phyloP scores from a whole-genome alignment of 2,329 filamentous ascomycete species.

The Sclerotinia spermophila region DNA sequence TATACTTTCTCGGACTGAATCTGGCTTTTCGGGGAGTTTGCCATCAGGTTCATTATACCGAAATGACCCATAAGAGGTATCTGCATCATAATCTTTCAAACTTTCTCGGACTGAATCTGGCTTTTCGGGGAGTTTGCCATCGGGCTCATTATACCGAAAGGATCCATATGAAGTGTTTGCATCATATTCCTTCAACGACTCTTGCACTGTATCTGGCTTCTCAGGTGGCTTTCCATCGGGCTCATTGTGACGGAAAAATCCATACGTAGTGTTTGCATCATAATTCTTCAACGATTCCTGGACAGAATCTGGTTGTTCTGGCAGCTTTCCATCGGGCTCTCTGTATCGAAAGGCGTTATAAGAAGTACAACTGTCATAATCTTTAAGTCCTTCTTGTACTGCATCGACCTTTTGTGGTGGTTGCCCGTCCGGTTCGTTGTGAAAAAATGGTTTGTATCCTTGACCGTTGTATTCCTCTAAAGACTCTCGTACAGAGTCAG shows the following conservation, averaged over 20 bases:
- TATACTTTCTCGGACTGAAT: conserved; percentile 38
- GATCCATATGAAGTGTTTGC: conserved; percentile 24
- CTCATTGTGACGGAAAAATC: conserved; percentile 29
- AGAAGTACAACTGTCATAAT: conserved; percentile 18
- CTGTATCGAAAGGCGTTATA: conserved; percentile 30
- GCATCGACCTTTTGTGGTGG: conserved; percentile 30
- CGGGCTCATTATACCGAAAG: conserved; percentile 36
- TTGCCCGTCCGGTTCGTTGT: conserved; percentile 32
- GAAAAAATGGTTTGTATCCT: conserved; percentile 27
- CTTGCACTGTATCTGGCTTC: conserved; percentile 36
- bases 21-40: conserved; percentile 27
- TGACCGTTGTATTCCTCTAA: conserved; percentile 41
- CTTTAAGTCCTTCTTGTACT: conserved; percentile 38
- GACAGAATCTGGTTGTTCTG: conserved; percentile 32
- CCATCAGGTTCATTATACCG: conserved; percentile 30
- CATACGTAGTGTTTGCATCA: conserved; percentile 20
- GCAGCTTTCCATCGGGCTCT: conserved; percentile 31
- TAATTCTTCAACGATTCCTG: conserved; percentile 38
- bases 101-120: conserved; percentile 36
- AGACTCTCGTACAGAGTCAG: conserved; percentile 37
- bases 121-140: conserved; percentile 35
- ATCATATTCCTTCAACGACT: conserved; percentile 33
- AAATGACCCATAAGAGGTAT: conserved; percentile 24
- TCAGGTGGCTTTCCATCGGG: conserved; percentile 28
- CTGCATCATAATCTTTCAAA: conserved; percentile 41